Percentiles rank a stretch among this genome's conserved stretches.
Evolutionary conservation across 106 monocot species (phyloP).

Genomic region (Dendrobium huoshanense): DNA sequence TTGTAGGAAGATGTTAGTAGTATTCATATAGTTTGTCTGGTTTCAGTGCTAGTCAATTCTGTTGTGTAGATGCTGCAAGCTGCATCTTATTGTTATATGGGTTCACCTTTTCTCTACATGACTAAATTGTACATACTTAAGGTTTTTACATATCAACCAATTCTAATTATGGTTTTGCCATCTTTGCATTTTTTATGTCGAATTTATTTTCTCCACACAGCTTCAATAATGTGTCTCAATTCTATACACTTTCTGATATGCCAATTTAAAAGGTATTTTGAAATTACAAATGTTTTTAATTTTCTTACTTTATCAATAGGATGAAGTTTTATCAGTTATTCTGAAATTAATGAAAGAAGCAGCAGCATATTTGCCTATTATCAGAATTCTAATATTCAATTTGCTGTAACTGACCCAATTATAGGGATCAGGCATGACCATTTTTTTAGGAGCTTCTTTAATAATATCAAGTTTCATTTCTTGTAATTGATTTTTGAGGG

Average conservation of each 20-base stretch:
- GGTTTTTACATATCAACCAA: too few relatives aligned
- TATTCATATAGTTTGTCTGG: too few relatives aligned
- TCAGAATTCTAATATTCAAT: background rate
- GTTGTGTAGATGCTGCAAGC: too few relatives aligned
- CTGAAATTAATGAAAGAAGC: background rate
- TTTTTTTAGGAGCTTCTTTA: background rate
- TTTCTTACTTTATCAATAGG: background rate
- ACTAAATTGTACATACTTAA: too few relatives aligned
- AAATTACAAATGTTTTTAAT: background rate
- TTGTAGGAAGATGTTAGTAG: too few relatives aligned
- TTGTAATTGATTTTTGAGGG: too few relatives aligned
- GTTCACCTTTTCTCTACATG: too few relatives aligned
- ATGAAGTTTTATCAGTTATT: background rate
- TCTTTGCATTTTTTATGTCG: too few relatives aligned
- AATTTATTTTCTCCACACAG: background rate
- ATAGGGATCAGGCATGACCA: background rate
- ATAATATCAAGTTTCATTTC: background rate
- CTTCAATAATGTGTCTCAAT: background rate
- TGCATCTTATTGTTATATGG: too few relatives aligned
- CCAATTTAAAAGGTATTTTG: background rate
- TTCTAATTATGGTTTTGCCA: too few relatives aligned
- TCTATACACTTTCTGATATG: background rate
- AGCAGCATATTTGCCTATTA: background rate
- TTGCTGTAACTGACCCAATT: background rate
- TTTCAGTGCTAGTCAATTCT: too few relatives aligned